Base-by-base conservation (phyloP, 108 stramenopile species). In the Pseudonitzschia multiseries region DNA sequence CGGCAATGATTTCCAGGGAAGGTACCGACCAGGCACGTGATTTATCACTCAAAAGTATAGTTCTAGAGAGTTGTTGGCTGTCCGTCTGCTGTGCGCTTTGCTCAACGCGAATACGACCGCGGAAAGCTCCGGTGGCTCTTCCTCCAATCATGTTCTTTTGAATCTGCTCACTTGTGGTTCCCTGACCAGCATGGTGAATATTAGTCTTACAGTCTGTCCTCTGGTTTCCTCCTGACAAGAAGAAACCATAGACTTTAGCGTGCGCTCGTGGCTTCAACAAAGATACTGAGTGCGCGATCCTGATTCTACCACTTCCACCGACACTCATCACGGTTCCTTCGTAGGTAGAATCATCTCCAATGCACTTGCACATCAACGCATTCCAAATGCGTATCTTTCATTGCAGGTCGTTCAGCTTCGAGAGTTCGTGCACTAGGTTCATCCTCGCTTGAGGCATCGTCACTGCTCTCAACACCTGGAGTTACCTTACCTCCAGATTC, bases 101-200 rank as follows among this genome's bases (percentile, higher is more conserved):
- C 72, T 96, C 95, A 12, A 98, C 96, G 31, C 94, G 91, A 67
- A 98, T 95, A 26, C 97, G 87, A 27, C 97, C 97, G 22, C 94
- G 93, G 83, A 97, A 98, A 26, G 93, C 68, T 40, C 88, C 87
- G 15, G 88, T 89, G 14, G 93, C 87, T 29, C 89, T 76, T 60
- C 95, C 95, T 42, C 95, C 93, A 5, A 96, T 85, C 85, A 98
- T 91, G 72, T 92, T 98, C 72, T 95, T 83, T 86, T 97, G 96
- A 33, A 85, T 70, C 78, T 98, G 97, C 68, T 74, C 53, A 48
- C 87, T 92, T 17, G 78, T 78, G 18, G 93, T 91, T 15, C 84
- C 95, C 69, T 90, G 83, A 17, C 91, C 94, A 59, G 89, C 80
- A 80, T 98, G 97, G 44, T 94, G 94, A 70, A 98, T 95, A 71